Conservation (phyloP, 352 stramenopile species). For the Phytophthora pinifolia region DNA sequence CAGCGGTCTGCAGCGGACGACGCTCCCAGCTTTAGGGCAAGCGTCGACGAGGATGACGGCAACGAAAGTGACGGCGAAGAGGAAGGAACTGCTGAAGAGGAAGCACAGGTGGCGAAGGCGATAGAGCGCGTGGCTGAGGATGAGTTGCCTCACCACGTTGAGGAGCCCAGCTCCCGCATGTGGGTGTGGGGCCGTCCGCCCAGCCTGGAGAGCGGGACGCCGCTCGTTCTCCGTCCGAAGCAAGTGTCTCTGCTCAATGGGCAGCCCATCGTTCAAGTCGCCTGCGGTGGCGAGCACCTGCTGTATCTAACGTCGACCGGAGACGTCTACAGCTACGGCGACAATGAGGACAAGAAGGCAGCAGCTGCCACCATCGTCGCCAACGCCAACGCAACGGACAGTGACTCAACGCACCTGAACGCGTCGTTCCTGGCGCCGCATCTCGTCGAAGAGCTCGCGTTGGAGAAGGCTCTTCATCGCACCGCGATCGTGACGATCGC, state of each 20-base stretch:
- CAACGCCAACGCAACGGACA: neutral
- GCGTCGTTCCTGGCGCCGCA: slow-evolving; percentile 54
- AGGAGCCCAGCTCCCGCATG: slow-evolving; percentile 38
- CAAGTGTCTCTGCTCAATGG: slow-evolving; percentile 47
- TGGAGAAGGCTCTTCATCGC: slow-evolving; percentile 77
- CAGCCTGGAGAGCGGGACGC: slow-evolving; percentile 46
- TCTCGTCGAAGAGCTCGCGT: slow-evolving; percentile 74
- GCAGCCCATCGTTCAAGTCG: slow-evolving; percentile 71
- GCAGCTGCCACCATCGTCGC: slow-evolving; percentile 16
- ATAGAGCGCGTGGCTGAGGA: slow-evolving; percentile 2
- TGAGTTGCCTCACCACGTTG: slow-evolving; percentile 1
- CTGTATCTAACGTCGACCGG: slow-evolving; percentile 75
- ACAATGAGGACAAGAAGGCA: slow-evolving; percentile 62
- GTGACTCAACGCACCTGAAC: slow-evolving; percentile 13
- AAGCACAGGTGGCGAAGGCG: slow-evolving; percentile 3
- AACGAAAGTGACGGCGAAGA: slow-evolving; percentile 31
- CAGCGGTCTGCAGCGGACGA: neutral
- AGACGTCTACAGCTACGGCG: slow-evolving; percentile 80
- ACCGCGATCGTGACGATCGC: slow-evolving; percentile 61
- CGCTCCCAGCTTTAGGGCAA: neutral
- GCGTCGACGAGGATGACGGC: slow-evolving; percentile 12
- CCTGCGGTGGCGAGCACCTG: slow-evolving; percentile 75
- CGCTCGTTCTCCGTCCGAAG: slow-evolving; percentile 70
- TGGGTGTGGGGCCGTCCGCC: slow-evolving; percentile 76
- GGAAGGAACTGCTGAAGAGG: slow-evolving; percentile 18